phyloP scores from a whole-genome alignment of 2,329 filamentous ascomycete species.

The Fusarium haematococcum region DNA sequence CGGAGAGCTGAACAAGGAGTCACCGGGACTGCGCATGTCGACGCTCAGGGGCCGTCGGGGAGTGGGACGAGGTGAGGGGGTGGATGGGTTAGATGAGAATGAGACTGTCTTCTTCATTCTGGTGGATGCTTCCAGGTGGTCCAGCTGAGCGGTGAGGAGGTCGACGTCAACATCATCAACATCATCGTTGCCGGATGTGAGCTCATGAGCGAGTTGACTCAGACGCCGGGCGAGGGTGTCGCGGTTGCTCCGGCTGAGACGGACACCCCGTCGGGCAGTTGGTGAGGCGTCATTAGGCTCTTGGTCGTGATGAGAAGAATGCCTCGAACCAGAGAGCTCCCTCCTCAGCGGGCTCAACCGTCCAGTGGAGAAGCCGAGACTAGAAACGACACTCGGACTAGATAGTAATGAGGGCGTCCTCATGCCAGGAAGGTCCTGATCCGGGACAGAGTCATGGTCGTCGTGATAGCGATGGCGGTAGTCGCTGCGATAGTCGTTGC shows the following conservation, averaged over 20 bases:
- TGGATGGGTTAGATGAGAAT: constrained; percentile 33
- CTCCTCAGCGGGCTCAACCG: constrained; percentile 48
- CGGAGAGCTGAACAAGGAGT: constrained; percentile 51
- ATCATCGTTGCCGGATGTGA: constrained; percentile 49
- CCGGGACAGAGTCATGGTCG: constrained; percentile 36
- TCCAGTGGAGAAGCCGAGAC: constrained; percentile 47
- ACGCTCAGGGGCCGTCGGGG: constrained; percentile 37
- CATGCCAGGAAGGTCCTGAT: constrained; percentile 37
- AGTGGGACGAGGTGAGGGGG: constrained; percentile 31
- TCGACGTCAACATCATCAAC: constrained; percentile 52
- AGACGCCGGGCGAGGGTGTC: constrained; percentile 59
- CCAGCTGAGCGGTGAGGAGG: constrained; percentile 54
- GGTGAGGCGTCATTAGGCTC: constrained; percentile 41
- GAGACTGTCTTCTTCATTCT: constrained; percentile 38
- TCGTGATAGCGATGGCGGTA: constrained; percentile 43
- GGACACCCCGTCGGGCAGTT: constrained; percentile 30
- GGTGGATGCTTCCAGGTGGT: constrained; percentile 45
- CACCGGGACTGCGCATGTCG: constrained; percentile 44
- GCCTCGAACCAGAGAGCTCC: constrained; percentile 41
- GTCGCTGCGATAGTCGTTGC: constrained; percentile 37
- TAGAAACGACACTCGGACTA: constrained; percentile 51
- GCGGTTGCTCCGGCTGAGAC: constrained; percentile 30
- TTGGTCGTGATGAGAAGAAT: constrained; percentile 36
- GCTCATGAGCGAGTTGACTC: constrained; percentile 53
- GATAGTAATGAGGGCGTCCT: constrained; percentile 48